Evolutionary conservation across 768 basidiomycete genomes (phyloP), one percentile per base, ranked within the genome.

Genomic region (Tulasnella sp.): DNA sequence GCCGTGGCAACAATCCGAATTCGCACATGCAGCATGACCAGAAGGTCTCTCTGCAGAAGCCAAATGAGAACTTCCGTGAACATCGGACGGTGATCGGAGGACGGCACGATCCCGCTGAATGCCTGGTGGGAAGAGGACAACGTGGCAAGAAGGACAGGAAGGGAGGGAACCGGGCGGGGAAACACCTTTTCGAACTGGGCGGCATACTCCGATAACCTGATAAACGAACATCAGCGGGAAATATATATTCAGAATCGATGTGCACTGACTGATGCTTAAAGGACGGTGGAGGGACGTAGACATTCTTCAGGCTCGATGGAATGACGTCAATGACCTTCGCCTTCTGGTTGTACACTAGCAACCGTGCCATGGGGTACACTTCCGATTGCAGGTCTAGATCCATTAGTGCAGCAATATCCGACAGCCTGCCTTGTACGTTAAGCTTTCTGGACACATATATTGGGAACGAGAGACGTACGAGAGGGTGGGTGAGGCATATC

Each of bases 281-380:
- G 63, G 75, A 78, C 2, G 80, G 74, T 14, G 87, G 78, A 39
- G 93, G 73, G 3, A 81, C 76, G 64, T 92, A 96, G 0, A 89
- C 77, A 0, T 87, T 92, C 68, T 86, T 84, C 41, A 97, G 68
- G 42, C 82, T 78, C 3, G 69, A 71, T 64, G 91, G 86, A 31
- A 98, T 80, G 15, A 82, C 77, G 61, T 97, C 92, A 40, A 96
- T 83, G 25, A 98, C 73, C 63, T 89, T 89, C 4, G 90, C 94
- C 64, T 88, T 78, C 52, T 88, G 77, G 69, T 92, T 91, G 59
- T 88, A 82, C 29, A 97, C 86, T 29, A 99, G 75, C 79, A 91
- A 91, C 15, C 89, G 80, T 7, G 94, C 93, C n/a, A 86, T 80
- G 0, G 91, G 87, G 65, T 86, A 87, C 0, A 94, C 76, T 63